Base-by-base conservation (phyloP, 768 basidiomycete genomes). In the Boletus rufocinnamomeus region DNA sequence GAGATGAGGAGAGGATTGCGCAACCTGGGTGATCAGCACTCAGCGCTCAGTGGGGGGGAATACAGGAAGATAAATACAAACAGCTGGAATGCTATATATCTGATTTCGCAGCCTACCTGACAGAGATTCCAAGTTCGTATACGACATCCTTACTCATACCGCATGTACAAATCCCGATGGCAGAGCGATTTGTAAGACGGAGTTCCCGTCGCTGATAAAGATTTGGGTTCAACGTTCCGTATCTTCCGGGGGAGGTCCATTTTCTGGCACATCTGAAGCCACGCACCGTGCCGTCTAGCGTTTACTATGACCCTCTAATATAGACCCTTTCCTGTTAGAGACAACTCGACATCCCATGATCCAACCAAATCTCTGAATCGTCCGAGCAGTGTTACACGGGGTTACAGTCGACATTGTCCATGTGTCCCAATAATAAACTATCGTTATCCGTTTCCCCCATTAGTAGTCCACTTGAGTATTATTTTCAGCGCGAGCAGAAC, bases 401-500 rank as follows among this genome's bases (percentile, higher is more conserved):
- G 14, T 13, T 34, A 34, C 34, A 5, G 34, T 34, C 6, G 4
- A 19, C 38, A 40, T 38, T 9, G 38, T 9, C 38, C 38, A 4
- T 40, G 19, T 41, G 38, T 40, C 38, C 38, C 38, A 41, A 41
- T n/a, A n/a, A 41, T 8, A n/a, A 21, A 5, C n/a, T 11, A 21
- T 6, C n/a, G 44, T 25, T 23, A 50, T n/a, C 50, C 85, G 64
- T 86, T 89, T 38, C 80, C 80, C 28, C 89, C 89, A 65, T 85
- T 91, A 1, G 91, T 93, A 6, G 87, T 83, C 89, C 90, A 93
- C 69, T 92, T 92, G 50, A 95, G 78, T 49, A 93, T 83, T 58
- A 93, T 89, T 76, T 95, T 95, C 41, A 95, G 79, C 21, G 91
- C 93, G 23, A 95, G 81, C 57, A 97, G 79, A 57, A 98, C 92